Evolutionary conservation across 2,329 filamentous ascomycete genomes (phyloP), one percentile per base, ranked within the genome.

Genomic region (Berkeleyomyces basicola): DNA sequence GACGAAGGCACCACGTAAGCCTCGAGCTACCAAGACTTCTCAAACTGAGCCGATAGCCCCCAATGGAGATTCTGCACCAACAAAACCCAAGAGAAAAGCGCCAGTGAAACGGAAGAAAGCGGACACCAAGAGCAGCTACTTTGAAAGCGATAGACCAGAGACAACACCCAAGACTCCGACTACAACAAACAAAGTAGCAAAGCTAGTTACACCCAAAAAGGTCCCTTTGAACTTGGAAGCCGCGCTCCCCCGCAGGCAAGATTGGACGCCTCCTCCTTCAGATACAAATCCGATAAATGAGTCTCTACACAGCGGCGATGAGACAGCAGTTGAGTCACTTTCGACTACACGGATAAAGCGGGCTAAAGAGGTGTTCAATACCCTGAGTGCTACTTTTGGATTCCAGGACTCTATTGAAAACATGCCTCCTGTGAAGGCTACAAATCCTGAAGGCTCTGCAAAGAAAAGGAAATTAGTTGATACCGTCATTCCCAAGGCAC

Each of bases 191-290:
- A 7, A 4, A 49, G 31, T 23, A 31, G 10, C 33, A 11, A 36
- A 60, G n/a, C 3, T n/a, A 37, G 11, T n/a, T n/a, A 55, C 36
- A 7, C 51, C 51, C n/a, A 37, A 37, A 11, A 46, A 62, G n/a
- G 40, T 58, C 7, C 57, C 61, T 9, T 16, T 65, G 6, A 65
- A 65, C 31, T 11, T 65, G 7, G 63, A 62, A 36, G 7, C 61
- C 11, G 61, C 61, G 36, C 33, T 65, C 39, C 63, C 63, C 4
- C 46, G 61, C 7, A 46, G 61, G 3, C n/a, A 23, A 43, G 9
- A 46, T 40, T 65, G 63, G 60, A 61, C 63, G 1, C 63, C 60
- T 37, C 63, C 60, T 7, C 61, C 44, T 1, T 44, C 14, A 2
- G 61, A 31, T 16, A 40, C 40, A 7, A 31, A 14, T 7, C 2